Evolutionary conservation across 257 asterid genomes (phyloP).

Genomic region (Agastache rugosa): DNA sequence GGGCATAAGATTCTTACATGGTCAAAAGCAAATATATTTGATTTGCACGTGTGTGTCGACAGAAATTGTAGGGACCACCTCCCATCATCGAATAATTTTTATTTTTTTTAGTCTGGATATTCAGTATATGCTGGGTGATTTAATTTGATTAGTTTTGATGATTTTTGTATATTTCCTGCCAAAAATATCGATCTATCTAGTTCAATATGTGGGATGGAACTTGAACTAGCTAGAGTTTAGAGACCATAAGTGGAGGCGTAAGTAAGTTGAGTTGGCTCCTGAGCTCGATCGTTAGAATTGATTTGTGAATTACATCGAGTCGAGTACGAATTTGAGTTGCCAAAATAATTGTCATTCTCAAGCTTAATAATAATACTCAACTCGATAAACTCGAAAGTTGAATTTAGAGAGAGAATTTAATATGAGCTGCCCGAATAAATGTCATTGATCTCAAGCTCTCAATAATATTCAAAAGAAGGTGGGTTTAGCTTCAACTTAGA

Average conservation of each 20-base stretch:
- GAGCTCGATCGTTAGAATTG: neutral
- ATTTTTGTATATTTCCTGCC: neutral
- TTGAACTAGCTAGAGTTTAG: too few species aligned
- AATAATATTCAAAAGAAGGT: too few species aligned
- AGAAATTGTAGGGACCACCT: conserved; percentile 31
- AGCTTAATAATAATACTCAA: too few species aligned
- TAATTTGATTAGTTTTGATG: neutral
- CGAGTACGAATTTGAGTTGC: neutral
- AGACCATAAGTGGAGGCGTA: neutral
- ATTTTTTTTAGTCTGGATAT: conserved; percentile 26
- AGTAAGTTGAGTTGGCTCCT: neutral
- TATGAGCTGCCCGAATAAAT: too few species aligned
- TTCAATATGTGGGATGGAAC: neutral
- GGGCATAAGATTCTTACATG: conserved; percentile 55
- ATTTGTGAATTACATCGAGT: neutral
- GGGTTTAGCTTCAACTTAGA: too few species aligned
- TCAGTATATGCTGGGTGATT: conserved; percentile 21
- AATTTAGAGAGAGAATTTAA: too few species aligned
- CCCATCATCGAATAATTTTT: neutral
- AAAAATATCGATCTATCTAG: neutral
- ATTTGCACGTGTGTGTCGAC: conserved; percentile 33
- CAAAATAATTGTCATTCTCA: neutral
- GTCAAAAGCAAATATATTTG: conserved; percentile 45
- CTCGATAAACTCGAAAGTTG: too few species aligned
- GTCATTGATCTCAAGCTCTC: too few species aligned